phyloP scores from a whole-genome alignment of 2,329 filamentous ascomycete genomes.

The Calonectria fujianensis region DNA sequence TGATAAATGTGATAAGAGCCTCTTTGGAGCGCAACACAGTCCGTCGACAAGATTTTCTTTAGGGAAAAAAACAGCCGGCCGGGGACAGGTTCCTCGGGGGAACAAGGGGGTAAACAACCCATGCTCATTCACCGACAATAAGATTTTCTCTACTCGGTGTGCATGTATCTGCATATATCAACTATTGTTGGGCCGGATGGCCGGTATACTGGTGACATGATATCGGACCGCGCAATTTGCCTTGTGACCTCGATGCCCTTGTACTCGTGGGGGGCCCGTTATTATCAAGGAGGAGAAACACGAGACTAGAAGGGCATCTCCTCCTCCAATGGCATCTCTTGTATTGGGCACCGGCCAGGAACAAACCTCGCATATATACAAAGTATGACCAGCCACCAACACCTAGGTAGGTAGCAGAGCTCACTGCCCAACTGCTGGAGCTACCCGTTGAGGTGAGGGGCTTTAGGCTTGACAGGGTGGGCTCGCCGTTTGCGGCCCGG shows the following conservation, averaged over 20 bases:
- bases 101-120: slow-evolving; percentile 8
- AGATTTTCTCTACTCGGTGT: slow-evolving; percentile 38
- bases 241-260: slow-evolving; percentile 48
- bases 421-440: slow-evolving; percentile 17
- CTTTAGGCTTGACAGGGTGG: slow-evolving; percentile 1
- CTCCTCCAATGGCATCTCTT: slow-evolving; percentile 31
- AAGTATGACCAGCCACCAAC: slow-evolving; percentile 12
- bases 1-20: slow-evolving; percentile 24
- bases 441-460: slow-evolving; percentile 11
- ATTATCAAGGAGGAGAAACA: slow-evolving; percentile 36
- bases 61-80: not conserved
- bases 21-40: slow-evolving; percentile 2
- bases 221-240: slow-evolving; percentile 52
- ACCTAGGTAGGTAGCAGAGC: not conserved
- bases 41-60: not conserved
- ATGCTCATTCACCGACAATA: slow-evolving; percentile 46
- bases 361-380: slow-evolving; percentile 20
- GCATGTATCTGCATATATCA: slow-evolving; percentile 32
- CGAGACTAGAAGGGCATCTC: slow-evolving; percentile 37
- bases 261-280: slow-evolving; percentile 45
- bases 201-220: slow-evolving; percentile 54
- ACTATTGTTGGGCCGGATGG: slow-evolving; percentile 37
- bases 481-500: slow-evolving; percentile 26
- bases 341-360: not conserved
- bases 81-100: slow-evolving; percentile 12